These are phyloP conservation scores for Curvularia verruculosa DNA, from an alignment of 2,329 filamentous ascomycete genomes.

Conservation along the genomic window DNA sequence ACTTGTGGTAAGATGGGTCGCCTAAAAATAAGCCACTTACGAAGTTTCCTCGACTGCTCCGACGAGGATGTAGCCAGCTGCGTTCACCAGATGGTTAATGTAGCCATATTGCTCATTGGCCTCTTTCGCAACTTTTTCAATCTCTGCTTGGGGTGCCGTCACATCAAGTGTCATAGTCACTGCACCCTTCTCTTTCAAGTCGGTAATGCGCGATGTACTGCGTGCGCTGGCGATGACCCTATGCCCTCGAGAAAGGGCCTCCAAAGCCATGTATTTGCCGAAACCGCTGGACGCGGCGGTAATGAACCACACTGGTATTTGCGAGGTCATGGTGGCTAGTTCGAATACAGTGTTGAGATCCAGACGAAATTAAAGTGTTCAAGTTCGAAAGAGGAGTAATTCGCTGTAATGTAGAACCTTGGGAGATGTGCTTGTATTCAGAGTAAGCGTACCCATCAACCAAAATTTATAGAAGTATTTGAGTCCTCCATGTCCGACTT, in stretches of 20 bases:
- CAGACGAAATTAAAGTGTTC: neutral
- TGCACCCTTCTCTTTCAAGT: conserved; percentile 46
- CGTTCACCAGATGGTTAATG: neutral
- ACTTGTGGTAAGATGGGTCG: neutral
- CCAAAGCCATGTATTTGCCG: neutral
- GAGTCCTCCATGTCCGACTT: neutral
- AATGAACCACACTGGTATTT: neutral
- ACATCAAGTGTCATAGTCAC: conserved; percentile 51
- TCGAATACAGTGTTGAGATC: neutral
- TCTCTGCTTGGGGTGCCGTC: conserved; percentile 22
- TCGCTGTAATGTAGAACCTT: neutral
- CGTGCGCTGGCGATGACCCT: conserved; percentile 54
- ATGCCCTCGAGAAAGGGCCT: neutral
- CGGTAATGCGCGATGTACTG: conserved; percentile 43
- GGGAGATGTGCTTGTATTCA: neutral
- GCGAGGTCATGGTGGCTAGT: neutral
- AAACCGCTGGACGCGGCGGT: neutral
- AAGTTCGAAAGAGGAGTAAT: neutral
- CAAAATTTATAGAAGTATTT: neutral
- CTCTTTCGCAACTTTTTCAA: neutral
- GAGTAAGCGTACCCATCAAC: neutral
- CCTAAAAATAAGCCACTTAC: neutral
- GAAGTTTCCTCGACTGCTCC: neutral
- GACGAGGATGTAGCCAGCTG: neutral
- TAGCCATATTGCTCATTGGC: neutral